Conservation (phyloP, 2,329 filamentous ascomycete genomes). For the Penicillium sp. region DNA sequence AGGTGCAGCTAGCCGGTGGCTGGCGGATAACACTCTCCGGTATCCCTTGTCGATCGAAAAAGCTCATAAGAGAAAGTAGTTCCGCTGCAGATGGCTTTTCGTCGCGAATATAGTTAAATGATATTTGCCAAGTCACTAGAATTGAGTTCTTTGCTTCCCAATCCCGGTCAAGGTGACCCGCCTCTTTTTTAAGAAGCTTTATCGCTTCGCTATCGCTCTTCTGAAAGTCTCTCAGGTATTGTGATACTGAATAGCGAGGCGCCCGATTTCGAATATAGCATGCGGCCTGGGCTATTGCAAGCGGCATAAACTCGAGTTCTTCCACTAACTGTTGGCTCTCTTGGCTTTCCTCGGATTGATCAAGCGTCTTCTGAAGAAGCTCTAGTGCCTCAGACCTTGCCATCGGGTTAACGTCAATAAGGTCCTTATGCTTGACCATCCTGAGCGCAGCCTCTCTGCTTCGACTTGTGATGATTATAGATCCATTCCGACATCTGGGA, state of each 20-base stretch:
- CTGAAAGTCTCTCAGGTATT: constrained; percentile 29
- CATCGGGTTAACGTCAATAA: constrained; percentile 23
- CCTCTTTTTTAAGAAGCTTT: constrained; percentile 28
- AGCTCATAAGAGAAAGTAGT: constrained; percentile 28
- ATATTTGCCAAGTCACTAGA: constrained; percentile 33
- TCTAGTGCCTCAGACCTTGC: constrained; percentile 20
- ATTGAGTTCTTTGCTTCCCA: constrained; percentile 24
- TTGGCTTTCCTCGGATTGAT: neutral
- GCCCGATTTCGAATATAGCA: constrained; percentile 24
- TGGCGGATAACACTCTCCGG: constrained; percentile 19
- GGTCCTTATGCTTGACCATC: constrained; percentile 4
- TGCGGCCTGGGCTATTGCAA: constrained; percentile 32
- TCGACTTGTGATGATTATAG: constrained; percentile 18
- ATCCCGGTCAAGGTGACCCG: constrained; percentile 21
- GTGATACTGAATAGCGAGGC: constrained; percentile 1
- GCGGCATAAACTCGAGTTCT: constrained; percentile 29
- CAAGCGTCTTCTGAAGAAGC: constrained; percentile 32
- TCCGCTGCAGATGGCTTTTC: constrained; percentile 22
- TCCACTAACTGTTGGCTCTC: neutral
- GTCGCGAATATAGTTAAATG: constrained; percentile 30
- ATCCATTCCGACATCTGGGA: constrained; percentile 13
- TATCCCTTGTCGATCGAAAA: constrained; percentile 30
- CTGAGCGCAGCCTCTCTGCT: constrained; percentile 5
- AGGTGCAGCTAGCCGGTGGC: neutral
- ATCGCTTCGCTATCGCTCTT: constrained; percentile 29